These are phyloP conservation scores for Rosa chinensis DNA, from an alignment of 306 rosid species.

Conservation along the genomic window DNA sequence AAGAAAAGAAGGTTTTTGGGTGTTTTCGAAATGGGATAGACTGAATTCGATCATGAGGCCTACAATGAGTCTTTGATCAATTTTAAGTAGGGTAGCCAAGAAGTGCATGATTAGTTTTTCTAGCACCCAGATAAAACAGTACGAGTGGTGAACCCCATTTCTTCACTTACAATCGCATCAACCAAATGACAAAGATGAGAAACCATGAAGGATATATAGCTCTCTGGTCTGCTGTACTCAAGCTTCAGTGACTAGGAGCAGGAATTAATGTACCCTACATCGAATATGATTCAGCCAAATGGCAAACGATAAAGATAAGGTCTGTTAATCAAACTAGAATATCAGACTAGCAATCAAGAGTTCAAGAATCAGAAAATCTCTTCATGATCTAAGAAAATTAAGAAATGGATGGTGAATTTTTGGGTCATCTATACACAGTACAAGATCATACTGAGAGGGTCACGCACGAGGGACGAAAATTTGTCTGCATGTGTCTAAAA, in stretches of 20 bases:
- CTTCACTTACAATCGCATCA: neutral
- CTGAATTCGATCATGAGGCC: neutral
- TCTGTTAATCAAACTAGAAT: neutral
- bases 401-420: neutral
- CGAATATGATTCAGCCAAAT: neutral
- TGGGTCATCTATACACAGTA: neutral
- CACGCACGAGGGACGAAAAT: neutral
- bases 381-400: neutral
- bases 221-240: neutral
- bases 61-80: neutral
- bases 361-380: neutral
- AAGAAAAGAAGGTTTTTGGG: neutral
- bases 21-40: neutral
- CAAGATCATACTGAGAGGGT: neutral
- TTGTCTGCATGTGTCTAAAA: neutral
- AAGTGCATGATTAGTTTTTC: neutral
- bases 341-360: neutral
- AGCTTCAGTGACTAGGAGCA: neutral
- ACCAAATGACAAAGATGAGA: neutral
- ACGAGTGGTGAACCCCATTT: constrained; percentile 7
- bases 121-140: neutral
- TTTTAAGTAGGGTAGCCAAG: neutral
- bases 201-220: neutral
- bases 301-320: neutral
- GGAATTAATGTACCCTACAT: neutral